phyloP scores from a whole-genome alignment of 1,284 basidiomycete species.

The Cystobasidiaceae sp. region DNA sequence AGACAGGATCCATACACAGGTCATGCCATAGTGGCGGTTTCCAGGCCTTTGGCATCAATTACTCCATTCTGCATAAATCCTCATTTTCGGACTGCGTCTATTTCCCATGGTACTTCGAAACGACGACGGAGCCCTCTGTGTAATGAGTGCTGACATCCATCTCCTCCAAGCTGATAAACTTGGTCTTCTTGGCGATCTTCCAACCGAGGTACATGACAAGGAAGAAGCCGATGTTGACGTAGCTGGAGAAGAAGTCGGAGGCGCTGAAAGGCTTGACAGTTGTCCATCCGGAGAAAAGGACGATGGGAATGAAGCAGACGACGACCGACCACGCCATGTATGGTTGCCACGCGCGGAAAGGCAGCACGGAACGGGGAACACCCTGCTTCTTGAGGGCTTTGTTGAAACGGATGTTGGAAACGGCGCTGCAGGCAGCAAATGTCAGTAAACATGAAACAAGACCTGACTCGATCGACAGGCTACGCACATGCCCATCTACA shows the following conservation, averaged over 20 bases:
- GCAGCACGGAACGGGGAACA: slow-evolving; percentile 36
- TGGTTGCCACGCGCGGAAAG: slow-evolving; percentile 46
- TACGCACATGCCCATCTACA: slow-evolving; percentile 15
- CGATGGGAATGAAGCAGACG: slow-evolving; percentile 35
- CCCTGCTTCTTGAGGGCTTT: slow-evolving; percentile 44
- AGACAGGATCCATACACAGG: too few species aligned
- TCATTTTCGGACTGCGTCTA: too few species aligned
- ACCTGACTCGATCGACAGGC: background rate
- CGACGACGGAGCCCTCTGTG: slow-evolving; percentile 18
- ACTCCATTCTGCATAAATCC: too few species aligned
- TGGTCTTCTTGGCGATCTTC: slow-evolving; percentile 53
- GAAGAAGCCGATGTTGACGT: slow-evolving; percentile 71
- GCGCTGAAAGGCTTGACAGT: slow-evolving; percentile 10
- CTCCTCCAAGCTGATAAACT: slow-evolving; percentile 54
- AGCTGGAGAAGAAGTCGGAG: slow-evolving; percentile 57
- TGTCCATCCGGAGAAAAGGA: slow-evolving; percentile 36
- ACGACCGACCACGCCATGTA: slow-evolving; percentile 36
- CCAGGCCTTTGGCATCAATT: too few species aligned
- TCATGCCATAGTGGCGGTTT: too few species aligned
- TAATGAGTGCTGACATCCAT: slow-evolving; percentile 70
- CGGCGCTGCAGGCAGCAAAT: background rate
- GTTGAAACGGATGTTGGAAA: slow-evolving; percentile 45
- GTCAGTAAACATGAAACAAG: background rate
- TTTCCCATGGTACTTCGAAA: background rate
- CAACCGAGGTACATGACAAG: slow-evolving; percentile 64